Base-by-base conservation (phyloP, 1,284 basidiomycete species). In the Cerioporus squamosus region DNA sequence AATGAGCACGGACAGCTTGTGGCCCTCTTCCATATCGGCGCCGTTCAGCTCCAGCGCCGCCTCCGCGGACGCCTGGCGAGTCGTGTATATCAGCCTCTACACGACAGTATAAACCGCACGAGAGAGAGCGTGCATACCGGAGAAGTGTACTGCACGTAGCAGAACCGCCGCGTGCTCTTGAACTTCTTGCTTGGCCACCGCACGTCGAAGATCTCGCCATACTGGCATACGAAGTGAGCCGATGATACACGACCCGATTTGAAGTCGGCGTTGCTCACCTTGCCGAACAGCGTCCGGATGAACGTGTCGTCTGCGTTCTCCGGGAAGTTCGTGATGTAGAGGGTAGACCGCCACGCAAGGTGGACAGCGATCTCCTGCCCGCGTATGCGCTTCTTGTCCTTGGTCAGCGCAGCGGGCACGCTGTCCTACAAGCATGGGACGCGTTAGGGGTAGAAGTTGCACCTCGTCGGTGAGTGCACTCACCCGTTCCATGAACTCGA, bases 161-260 rank as follows among this genome's bases (percentile, higher is more conserved):
- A 97, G 75, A 99, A 99, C 14, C 97, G 83, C 24, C 97, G 81
- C 1, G 90, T 90, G 53, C 81, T 86, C 72, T 94, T 95, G 79
- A 94, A 97, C 71, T 97, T 96, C 72, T 96, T 96, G 76, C 95
- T 97, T 6, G 97, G 97, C 97, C 97, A 99, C 18, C 97, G 90
- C 14, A 96, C 92, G 64, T 97, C 95, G 59, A 99, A 93, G 51
- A 99, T 85, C 5, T 82, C 83, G 1, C 97, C 97, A 74, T 91
- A 96, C 90, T 95, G 63, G 5, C 0, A 14, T 39, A 23, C 29
- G 20, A 52, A 31, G 31, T 6, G 52, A 31, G 23, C 63, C n/a
- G 45, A 39, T 36, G 29, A 15, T 24, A 56, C 18, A 5, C 15
- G 40, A 5, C 23, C 38, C 44, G 62, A 57, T 22, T 14, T 7